phyloP scores from a whole-genome alignment of 2,329 filamentous ascomycete species.

The Blastomyces emzantsi region DNA sequence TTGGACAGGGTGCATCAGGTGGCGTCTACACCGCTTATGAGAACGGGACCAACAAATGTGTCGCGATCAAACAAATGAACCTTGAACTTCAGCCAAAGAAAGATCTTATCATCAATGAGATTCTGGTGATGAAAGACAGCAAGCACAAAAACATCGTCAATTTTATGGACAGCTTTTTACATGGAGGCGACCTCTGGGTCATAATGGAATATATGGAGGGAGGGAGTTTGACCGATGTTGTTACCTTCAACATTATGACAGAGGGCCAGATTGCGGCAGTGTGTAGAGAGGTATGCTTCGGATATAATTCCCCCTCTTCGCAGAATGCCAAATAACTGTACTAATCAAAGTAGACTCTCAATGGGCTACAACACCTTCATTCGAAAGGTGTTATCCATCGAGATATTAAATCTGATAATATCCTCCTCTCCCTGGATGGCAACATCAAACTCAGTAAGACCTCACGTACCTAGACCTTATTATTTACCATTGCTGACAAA shows the following conservation, averaged over 20 bases:
- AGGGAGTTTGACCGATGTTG: slow-evolving; percentile 92
- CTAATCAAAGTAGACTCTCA: slow-evolving; percentile 52
- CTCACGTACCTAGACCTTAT: slow-evolving; percentile 16
- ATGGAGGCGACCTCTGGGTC: slow-evolving; percentile 88
- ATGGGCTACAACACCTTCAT: slow-evolving; percentile 87
- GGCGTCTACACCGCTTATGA: slow-evolving; percentile 92
- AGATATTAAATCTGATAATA: slow-evolving; percentile 99
- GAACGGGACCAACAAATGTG: slow-evolving; percentile 70
- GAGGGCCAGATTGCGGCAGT: slow-evolving; percentile 96
- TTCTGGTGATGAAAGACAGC: slow-evolving; percentile 98
- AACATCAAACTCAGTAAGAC: slow-evolving; percentile 92
- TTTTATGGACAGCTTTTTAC: slow-evolving; percentile 94
- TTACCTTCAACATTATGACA: slow-evolving; percentile 99
- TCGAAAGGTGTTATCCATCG: slow-evolving; percentile 97
- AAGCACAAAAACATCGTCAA: slow-evolving; percentile 98
- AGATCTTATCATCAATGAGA: slow-evolving; percentile 98
- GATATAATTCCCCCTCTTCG: neutral
- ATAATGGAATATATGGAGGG: slow-evolving; percentile 99
- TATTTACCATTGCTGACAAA: slow-evolving; percentile 18
- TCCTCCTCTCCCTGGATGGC: slow-evolving; percentile 83
- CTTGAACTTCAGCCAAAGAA: slow-evolving; percentile 98
- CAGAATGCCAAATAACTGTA: slow-evolving; percentile 15
- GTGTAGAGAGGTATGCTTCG: slow-evolving; percentile 62
- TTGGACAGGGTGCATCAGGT: slow-evolving; percentile 93
- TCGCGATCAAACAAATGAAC: slow-evolving; percentile 99